A percentile compares a stretch with the other conserved stretches of the same genome.
phyloP scores from a whole-genome alignment of 768 basidiomycete genomes.

The Suillus lakei region DNA sequence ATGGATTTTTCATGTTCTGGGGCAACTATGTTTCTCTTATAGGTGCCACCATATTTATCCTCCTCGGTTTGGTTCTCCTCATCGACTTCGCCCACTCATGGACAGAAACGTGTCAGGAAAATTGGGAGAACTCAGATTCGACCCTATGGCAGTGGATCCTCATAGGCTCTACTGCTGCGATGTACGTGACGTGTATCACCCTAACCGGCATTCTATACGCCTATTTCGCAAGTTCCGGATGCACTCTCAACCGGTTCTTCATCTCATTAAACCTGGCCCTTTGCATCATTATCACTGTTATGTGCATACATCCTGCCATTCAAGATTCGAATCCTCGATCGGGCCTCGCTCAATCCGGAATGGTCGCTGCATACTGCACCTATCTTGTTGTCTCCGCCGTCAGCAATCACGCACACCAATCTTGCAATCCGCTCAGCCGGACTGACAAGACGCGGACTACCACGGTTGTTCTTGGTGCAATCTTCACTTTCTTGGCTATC shows the following conservation, averaged over 20 bases:
- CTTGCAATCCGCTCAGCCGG: conserved; percentile 88
- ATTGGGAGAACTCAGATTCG: conserved; percentile 89
- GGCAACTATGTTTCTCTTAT: conserved; percentile 91
- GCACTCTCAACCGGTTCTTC: conserved; percentile 95
- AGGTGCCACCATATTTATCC: conserved; percentile 93
- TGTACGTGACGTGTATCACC: conserved; percentile 85
- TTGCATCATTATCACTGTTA: conserved; percentile 75
- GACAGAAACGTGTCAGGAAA: conserved; percentile 96
- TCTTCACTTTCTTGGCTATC: conserved; percentile 97
- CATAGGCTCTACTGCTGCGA: conserved; percentile 87
- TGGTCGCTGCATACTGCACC: conserved; percentile 98
- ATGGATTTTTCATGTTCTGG: conserved; percentile 98
- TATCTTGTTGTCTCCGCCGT: conserved; percentile 95
- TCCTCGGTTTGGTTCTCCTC: conserved; percentile 94
- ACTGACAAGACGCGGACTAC: conserved; percentile 77
- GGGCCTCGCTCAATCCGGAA: conserved; percentile 91
- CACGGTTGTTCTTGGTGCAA: conserved; percentile 85
- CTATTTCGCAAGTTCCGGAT: conserved; percentile 88
- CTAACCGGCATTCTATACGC: conserved; percentile 89
- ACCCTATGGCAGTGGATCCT: conserved; percentile 97
- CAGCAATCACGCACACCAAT: conserved; percentile 84
- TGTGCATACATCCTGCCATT: conserved; percentile 83
- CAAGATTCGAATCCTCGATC: conserved; percentile 95
- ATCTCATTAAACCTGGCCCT: conserved; percentile 92
- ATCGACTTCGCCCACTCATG: conserved; percentile 99